These are phyloP conservation scores for Talaromyces sp. DNA, from an alignment of 2,329 filamentous ascomycete species.

Conservation along the genomic window DNA sequence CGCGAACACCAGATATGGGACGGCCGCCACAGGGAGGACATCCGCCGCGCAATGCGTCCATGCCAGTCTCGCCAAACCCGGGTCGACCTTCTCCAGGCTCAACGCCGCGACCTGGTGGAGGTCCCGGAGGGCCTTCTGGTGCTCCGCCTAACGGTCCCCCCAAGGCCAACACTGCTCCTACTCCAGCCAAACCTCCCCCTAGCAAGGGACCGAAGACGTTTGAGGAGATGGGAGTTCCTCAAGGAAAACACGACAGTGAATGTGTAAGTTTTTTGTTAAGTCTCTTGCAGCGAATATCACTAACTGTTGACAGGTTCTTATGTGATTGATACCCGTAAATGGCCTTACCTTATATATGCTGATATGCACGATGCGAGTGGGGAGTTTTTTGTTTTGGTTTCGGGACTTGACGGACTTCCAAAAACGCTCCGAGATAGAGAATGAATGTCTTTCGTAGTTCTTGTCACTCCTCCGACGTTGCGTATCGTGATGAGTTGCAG, in stretches of 20 bases:
- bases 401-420: not conserved
- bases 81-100: slow-evolving; percentile 35
- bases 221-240: slow-evolving; percentile 94
- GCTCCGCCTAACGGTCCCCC: slow-evolving; percentile 29
- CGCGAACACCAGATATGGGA: slow-evolving; percentile 25
- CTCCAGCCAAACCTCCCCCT: slow-evolving; percentile 32
- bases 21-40: slow-evolving; percentile 25
- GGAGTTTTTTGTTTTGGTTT: not conserved
- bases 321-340: slow-evolving; percentile 36
- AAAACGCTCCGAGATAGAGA: not conserved
- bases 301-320: not conserved
- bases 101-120: slow-evolving; percentile 24
- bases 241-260: slow-evolving; percentile 76
- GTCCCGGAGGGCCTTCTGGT: slow-evolving; percentile 5
- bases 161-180: slow-evolving; percentile 25
- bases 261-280: slow-evolving; percentile 62
- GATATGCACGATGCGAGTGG: not conserved
- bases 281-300: not conserved
- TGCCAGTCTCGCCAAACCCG: slow-evolving; percentile 13
- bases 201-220: slow-evolving; percentile 89
- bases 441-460: not conserved
- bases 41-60: slow-evolving; percentile 29
- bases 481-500: not conserved
- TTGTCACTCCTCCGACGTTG: not conserved
- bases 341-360: slow-evolving; percentile 2